Percentiles rank a stretch among this genome's conserved stretches.
Conservation (phyloP, 805 yeast genomes). For the Yarrowia sp. region DNA sequence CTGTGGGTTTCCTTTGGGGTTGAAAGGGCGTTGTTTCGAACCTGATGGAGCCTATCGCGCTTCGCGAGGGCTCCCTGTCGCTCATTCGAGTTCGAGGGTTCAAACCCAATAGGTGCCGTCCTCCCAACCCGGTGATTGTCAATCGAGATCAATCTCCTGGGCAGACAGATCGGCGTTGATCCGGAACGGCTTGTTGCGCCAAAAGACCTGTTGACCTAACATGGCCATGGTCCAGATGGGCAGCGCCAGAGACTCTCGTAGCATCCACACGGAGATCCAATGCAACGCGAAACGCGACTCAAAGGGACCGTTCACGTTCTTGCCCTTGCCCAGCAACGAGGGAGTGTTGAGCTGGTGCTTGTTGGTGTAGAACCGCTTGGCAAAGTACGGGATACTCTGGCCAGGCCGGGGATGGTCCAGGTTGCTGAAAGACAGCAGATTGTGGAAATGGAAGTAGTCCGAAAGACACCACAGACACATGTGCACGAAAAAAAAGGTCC, state of each 20-base stretch:
- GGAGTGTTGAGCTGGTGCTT: not conserved
- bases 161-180: slow-evolving; percentile 75
- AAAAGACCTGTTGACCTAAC: slow-evolving; percentile 62
- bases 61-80: too few relatives aligned
- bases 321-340: not conserved
- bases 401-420: slow-evolving; percentile 31
- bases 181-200: slow-evolving; percentile 69
- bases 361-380: slow-evolving; percentile 32
- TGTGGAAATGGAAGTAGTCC: slow-evolving; percentile 59
- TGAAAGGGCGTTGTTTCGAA: too few relatives aligned
- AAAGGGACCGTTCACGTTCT: slow-evolving; percentile 28
- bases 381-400: slow-evolving; percentile 34
- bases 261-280: slow-evolving; percentile 54
- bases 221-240: slow-evolving; percentile 84
- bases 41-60: too few relatives aligned
- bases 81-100: too few relatives aligned
- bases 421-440: slow-evolving; percentile 39
- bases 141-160: slow-evolving; percentile 45
- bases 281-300: slow-evolving; percentile 10
- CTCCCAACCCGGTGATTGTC: not conserved
- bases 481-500: slow-evolving; percentile 49
- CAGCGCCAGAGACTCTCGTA: slow-evolving; percentile 69
- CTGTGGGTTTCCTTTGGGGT: not conserved
- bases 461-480: slow-evolving; percentile 58
- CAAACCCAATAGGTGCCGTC: not conserved